Evolutionary conservation across 805 yeast genomes (phyloP).

Genomic region (Zygotorulaspora danielsina): DNA sequence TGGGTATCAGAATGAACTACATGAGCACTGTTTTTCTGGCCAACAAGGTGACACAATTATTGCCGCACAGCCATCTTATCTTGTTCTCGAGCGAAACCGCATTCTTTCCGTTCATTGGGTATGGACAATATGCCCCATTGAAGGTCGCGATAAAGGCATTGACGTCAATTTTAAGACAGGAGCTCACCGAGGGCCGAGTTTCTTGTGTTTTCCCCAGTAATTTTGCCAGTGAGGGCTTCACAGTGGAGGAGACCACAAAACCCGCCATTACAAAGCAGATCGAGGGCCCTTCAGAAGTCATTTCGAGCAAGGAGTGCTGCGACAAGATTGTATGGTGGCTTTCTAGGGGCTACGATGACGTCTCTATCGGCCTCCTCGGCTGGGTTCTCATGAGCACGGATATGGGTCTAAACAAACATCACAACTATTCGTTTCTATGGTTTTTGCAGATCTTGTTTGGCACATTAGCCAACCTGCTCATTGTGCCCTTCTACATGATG

Average conservation of each 20-base stretch:
- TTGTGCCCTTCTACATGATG: slow-evolving; percentile 57
- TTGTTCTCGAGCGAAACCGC: slow-evolving; percentile 75
- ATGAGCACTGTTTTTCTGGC: slow-evolving; percentile 65
- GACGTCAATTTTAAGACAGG: slow-evolving; percentile 77
- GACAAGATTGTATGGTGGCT: slow-evolving; percentile 52
- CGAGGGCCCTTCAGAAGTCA: slow-evolving; percentile 80
- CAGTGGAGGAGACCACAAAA: slow-evolving; percentile 74
- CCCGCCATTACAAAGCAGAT: slow-evolving; percentile 77
- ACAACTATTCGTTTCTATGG: slow-evolving; percentile 46
- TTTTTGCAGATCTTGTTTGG: slow-evolving; percentile 48
- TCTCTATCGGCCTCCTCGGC: slow-evolving; percentile 80
- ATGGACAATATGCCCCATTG: slow-evolving; percentile 83
- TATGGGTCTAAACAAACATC: slow-evolving; percentile 62
- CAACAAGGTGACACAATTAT: slow-evolving; percentile 52
- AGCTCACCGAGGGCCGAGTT: slow-evolving; percentile 62
- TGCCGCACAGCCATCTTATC: slow-evolving; percentile 48
- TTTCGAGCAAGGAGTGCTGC: slow-evolving; percentile 64
- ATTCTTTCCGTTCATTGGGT: slow-evolving; percentile 85
- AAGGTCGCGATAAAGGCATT: slow-evolving; percentile 79
- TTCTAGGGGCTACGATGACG: slow-evolving; percentile 60
- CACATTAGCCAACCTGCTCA: slow-evolving; percentile 43
- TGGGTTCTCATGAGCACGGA: slow-evolving; percentile 68
- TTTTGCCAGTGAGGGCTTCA: slow-evolving; percentile 82
- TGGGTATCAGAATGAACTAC: slow-evolving; percentile 68
- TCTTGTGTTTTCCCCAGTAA: slow-evolving; percentile 84